Evolutionary conservation across 1,284 basidiomycete genomes (phyloP), one percentile per base, ranked within the genome.

Genomic region (Porodaedalea pini): DNA sequence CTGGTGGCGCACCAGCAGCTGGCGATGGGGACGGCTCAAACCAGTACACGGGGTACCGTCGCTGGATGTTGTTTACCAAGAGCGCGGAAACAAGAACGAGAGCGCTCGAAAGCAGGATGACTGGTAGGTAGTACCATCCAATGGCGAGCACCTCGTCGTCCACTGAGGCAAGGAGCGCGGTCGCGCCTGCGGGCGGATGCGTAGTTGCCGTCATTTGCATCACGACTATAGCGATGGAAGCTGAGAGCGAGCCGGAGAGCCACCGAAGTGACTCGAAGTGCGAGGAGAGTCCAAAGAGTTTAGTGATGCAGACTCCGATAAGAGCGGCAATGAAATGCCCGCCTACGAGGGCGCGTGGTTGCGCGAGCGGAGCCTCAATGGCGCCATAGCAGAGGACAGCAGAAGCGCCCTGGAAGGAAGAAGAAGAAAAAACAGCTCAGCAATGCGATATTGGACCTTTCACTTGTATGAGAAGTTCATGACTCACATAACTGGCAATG

Each of bases 141-240:
- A 86, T 68, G 8, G 66, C 62, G 11, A 79, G 68, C 19, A 81
- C 70, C 2, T 77, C 70, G 2, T 72, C 65, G 61, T 77, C 76
- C 13, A 79, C 69, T 1, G 78, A 75, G n/a, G 82, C 79, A 2
- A 76, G 68, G 57, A 75, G 68, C 11, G 76, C 74, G 2, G 73
- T 79, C 58, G 72, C 72, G 65, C 82, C 85, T 37, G 79, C 84
- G 5, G 85, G 85, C 3, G 84, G 85, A 66, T 86, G 84, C 0
- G 77, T 77, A 0, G 81, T 82, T 1, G 71, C 71, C 1, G 82
- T 82, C 31, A 85, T 71, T 63, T 84, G 76, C 79, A 82, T 82
- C 2, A 74, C 67, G 3, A 82, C 75, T 31, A 84, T 68, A 17
- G 81, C 67, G 7, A 74, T 65, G 0, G 81, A 78, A 61, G 80